Percentiles rank a stretch among this genome's conserved stretches.
phyloP scores from a whole-genome alignment of 257 asterid species.

The Parsonsia alboflavescens region DNA sequence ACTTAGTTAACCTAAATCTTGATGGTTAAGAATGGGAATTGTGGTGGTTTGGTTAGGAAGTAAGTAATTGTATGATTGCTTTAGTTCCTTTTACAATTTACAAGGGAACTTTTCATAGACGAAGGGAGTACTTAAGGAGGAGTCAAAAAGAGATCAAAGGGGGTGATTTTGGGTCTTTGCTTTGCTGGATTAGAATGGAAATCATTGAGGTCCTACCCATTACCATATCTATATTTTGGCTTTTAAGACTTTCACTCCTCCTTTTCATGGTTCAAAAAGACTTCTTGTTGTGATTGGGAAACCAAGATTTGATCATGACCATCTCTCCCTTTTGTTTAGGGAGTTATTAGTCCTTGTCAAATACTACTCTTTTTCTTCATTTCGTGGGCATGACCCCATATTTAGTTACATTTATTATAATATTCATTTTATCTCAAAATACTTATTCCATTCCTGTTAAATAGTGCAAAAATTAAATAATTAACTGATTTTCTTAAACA shows the following conservation, averaged over 20 bases:
- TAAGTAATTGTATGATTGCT: no score
- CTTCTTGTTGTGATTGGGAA: neutral
- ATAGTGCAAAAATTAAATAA: no score
- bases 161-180: neutral
- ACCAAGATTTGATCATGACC: slow-evolving; percentile 3
- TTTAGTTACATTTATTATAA: no score
- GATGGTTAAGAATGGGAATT: neutral
- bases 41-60: neutral
- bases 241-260: neutral
- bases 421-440: no score
- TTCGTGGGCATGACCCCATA: no score
- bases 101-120: neutral
- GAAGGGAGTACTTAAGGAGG: neutral
- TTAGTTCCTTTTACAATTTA: neutral
- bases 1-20: neutral
- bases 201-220: neutral
- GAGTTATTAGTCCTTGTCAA: neutral
- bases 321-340: no score
- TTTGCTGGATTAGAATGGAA: neutral
- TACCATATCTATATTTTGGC: neutral
- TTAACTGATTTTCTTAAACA: no score
- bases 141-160: slow-evolving; percentile 3
- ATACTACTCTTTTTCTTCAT: no score
- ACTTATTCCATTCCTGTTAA: no score
- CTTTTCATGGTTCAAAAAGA: neutral